Evolutionary conservation across 2,329 filamentous ascomycete genomes (phyloP).

Genomic region (Ceratocystis eucalypticola): DNA sequence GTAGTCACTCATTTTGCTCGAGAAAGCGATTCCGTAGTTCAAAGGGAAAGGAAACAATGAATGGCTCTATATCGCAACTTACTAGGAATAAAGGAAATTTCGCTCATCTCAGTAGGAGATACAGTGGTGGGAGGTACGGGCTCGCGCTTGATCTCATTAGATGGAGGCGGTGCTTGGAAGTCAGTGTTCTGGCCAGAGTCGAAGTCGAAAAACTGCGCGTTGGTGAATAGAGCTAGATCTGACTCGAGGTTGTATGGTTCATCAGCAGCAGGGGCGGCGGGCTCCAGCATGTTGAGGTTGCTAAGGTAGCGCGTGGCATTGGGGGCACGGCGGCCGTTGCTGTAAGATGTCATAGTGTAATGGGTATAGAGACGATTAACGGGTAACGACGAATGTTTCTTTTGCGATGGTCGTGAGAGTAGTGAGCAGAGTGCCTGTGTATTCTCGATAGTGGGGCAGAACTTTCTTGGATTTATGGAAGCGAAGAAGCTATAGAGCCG

Average conservation of each 20-base stretch:
- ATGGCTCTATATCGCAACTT: not conserved
- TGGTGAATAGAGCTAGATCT: constrained; percentile 66
- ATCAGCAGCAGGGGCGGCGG: constrained; percentile 39
- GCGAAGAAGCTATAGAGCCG: not conserved
- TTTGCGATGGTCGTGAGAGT: not conserved
- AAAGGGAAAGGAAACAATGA: not conserved
- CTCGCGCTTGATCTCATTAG: constrained; percentile 31
- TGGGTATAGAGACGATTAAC: not conserved
- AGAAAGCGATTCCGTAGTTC: not conserved
- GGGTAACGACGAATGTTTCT: not conserved
- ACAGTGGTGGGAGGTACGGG: constrained; percentile 22
- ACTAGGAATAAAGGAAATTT: constrained; percentile 23
- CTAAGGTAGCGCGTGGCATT: constrained; percentile 86
- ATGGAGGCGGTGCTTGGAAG: constrained; percentile 35
- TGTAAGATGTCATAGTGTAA: constrained; percentile 43
- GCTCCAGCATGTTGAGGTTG: constrained; percentile 64
- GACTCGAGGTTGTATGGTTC: constrained; percentile 53
- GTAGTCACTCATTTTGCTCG: not conserved
- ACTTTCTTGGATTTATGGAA: not conserved
- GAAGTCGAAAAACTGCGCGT: constrained; percentile 70
- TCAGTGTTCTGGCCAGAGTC: constrained; percentile 51
- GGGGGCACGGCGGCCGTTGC: constrained; percentile 62
- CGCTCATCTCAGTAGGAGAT: constrained; percentile 19
- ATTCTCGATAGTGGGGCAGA: not conserved
- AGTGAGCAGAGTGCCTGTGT: not conserved